Percentiles rank a stretch among this genome's conserved stretches.
phyloP scores from a whole-genome alignment of 108 stramenopile genomes.

The Heterococcus sp. region DNA sequence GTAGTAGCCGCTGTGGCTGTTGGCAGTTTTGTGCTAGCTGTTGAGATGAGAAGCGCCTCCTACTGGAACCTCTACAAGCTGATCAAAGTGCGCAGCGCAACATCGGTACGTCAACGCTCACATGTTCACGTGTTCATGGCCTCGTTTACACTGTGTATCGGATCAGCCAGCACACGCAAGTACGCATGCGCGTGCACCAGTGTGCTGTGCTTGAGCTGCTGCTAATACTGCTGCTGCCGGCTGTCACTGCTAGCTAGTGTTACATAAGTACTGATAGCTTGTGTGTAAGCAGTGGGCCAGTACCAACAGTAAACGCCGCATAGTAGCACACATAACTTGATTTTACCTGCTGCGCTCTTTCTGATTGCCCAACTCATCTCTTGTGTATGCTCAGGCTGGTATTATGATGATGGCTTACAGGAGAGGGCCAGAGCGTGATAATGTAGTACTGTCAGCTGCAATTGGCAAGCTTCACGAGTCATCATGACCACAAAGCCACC shows the following conservation, averaged over 20 bases:
- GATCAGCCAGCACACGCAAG: not conserved
- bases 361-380: too few species aligned
- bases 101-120: not conserved
- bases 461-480: not conserved
- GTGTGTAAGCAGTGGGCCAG: not conserved
- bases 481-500: not conserved
- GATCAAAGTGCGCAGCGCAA: not conserved
- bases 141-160: not conserved
- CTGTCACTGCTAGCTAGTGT: too few species aligned
- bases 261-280: too few species aligned
- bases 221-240: too few species aligned
- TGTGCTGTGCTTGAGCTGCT: not conserved
- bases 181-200: not conserved
- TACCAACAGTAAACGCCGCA: not conserved
- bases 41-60: not conserved
- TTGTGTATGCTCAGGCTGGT: too few species aligned
- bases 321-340: not conserved
- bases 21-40: not conserved
- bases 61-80: not conserved
- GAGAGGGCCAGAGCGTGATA: not conserved
- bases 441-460: not conserved
- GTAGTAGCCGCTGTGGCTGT: not conserved
- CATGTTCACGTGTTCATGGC: not conserved
- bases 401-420: not conserved
- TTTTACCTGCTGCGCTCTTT: not conserved